Evolutionary conservation across 2,329 filamentous ascomycete genomes (phyloP), one percentile per base, ranked within the genome.

Genomic region (Tolypocladium paradoxum): DNA sequence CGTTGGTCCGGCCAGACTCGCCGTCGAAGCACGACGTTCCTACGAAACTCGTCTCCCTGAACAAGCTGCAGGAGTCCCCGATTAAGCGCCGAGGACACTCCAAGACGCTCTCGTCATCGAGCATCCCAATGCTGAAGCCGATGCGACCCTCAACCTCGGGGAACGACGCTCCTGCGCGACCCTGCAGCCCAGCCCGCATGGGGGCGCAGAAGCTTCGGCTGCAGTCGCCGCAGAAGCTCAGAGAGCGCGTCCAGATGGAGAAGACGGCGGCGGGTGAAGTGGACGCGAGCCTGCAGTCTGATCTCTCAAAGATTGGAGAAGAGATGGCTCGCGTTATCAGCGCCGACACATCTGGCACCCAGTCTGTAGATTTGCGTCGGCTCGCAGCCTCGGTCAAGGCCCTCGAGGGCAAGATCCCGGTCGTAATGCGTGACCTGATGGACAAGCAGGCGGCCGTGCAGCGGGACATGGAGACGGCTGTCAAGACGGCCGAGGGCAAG

Each of bases 181-280:
- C 57, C 24, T 55, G 53, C 34, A 68, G 65, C 40, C 65, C 67
- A 8, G 43, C 71, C 62, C 54, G 69, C 58, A 57, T 57, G 49
- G 53, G 64, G 56, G 67, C 65, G 12, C 70, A 70, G 50, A 85
- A 83, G 59, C 73, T 89, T 35, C 83, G 86, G 12, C 76, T 88
- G 12, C 84, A 88, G 56, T 85, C 81, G 16, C 78, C 84, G 0
- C 85, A 87, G 60, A 91, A 87, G 65, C 74, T 92, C 22, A 87
- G 91, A 20, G 91, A 96, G 70, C 85, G 92, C 35, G 76, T 96
- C 0, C 86, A 92, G 61, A 84, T 82, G 48, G 90, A 96, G 66
- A 90, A 90, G 68, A 83, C 81, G 53, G 80, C 84, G 0, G 82
- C 91, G 18, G 81, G 83, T 6, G 82, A 84, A 9, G 83, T 85